A percentile compares a stretch with the other conserved stretches of the same genome.
phyloP scores from a whole-genome alignment of 1,139 yeast genomes.

The Nakaseomyces sp. region DNA sequence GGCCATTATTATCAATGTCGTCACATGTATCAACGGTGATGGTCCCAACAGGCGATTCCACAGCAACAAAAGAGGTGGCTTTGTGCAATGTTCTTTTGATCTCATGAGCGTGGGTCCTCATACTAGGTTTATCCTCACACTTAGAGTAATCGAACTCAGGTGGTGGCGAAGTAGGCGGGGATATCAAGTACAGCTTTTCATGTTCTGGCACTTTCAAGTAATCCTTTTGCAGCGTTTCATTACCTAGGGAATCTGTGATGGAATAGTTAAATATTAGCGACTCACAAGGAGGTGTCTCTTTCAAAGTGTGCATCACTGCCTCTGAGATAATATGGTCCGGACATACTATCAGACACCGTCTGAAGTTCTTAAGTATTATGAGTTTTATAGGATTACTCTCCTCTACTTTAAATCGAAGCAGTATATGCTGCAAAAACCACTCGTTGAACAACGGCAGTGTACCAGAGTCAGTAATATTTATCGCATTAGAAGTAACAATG shows the following conservation, averaged over 20 bases:
- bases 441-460: slow-evolving; percentile 7
- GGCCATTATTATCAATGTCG: neutral
- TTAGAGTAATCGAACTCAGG: slow-evolving; percentile 33
- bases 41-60: slow-evolving; percentile 11
- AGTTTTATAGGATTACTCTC: slow-evolving; percentile 17
- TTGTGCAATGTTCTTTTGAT: slow-evolving; percentile 8
- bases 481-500: slow-evolving; percentile 12
- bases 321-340: slow-evolving; percentile 14
- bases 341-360: slow-evolving; percentile 17
- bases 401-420: slow-evolving; percentile 9
- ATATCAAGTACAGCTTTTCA: slow-evolving; percentile 31
- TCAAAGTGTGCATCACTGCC: slow-evolving; percentile 8
- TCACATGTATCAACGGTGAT: slow-evolving; percentile 15
- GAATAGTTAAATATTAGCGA: slow-evolving; percentile 16
- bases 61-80: slow-evolving; percentile 7
- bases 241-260: slow-evolving; percentile 14
- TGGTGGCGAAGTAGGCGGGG: slow-evolving; percentile 38
- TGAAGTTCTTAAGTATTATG: slow-evolving; percentile 15
- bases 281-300: slow-evolving; percentile 2
- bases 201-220: slow-evolving; percentile 31
- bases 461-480: slow-evolving; percentile 8
- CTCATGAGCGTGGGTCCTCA: slow-evolving; percentile 9
- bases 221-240: slow-evolving; percentile 14
- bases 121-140: slow-evolving; percentile 33
- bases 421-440: slow-evolving; percentile 10